These are phyloP conservation scores for Rhizopogon salebrosus DNA, from an alignment of 768 basidiomycete species.

Conservation along the genomic window DNA sequence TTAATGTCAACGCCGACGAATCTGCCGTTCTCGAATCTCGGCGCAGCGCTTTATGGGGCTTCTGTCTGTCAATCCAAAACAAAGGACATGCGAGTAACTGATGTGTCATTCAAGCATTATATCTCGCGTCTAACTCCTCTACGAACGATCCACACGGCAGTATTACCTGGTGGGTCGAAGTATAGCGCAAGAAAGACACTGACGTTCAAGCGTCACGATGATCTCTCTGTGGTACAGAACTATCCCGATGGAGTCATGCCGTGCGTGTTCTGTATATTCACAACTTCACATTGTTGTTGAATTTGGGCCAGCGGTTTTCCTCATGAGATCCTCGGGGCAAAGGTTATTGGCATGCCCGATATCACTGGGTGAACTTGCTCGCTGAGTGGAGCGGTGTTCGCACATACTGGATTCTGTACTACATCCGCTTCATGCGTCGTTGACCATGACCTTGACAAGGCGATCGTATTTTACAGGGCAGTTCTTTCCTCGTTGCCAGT, in stretches of 20 bases:
- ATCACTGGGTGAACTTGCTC: too few species aligned
- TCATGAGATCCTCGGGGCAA: conserved; percentile 65
- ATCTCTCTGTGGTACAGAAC: conserved; percentile 73
- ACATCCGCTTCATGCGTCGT: too few species aligned
- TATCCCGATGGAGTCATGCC: conserved; percentile 64
- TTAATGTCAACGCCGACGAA: conserved; percentile 97
- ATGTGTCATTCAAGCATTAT: conserved; percentile 79
- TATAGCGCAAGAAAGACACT: conserved; percentile 80
- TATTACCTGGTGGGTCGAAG: conserved; percentile 79
- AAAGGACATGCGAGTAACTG: conserved; percentile 84
- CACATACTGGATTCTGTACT: too few species aligned
- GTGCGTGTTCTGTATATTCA: conserved; percentile 35
- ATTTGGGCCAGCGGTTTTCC: conserved; percentile 54
- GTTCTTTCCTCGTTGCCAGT: too few species aligned
- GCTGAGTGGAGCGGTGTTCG: too few species aligned
- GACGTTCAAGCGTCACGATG: conserved; percentile 79
- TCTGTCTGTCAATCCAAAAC: conserved; percentile 90
- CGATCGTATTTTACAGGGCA: too few species aligned
- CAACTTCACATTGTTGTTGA: conserved; percentile 1
- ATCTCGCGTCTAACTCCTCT: conserved; percentile 54
- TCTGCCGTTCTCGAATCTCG: conserved; percentile 91
- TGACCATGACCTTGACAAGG: too few species aligned
- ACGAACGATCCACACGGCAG: conserved; percentile 66
- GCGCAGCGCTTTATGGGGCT: conserved; percentile 90
- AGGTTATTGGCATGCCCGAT: conserved; percentile 68